Evolutionary conservation across 768 basidiomycete genomes (phyloP).

Genomic region (Lentinula boryana): DNA sequence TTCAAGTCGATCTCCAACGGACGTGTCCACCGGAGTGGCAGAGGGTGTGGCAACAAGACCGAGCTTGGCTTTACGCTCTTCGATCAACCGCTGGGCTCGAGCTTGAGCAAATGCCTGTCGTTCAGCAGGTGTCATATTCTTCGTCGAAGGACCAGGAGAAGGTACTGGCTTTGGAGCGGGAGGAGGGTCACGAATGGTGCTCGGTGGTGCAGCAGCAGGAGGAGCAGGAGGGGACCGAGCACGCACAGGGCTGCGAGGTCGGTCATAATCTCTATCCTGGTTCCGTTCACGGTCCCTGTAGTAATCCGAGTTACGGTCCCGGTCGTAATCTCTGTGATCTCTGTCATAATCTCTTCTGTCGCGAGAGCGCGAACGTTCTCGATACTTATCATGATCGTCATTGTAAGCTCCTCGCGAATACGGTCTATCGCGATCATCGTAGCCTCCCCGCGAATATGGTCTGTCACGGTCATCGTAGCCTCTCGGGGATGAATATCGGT

Average conservation of each 20-base stretch:
- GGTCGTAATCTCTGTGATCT: slow-evolving; percentile 4
- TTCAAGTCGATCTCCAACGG: slow-evolving; percentile 78
- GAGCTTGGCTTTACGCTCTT: slow-evolving; percentile 79
- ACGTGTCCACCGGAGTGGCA: slow-evolving; percentile 57
- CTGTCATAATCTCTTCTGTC: slow-evolving; percentile 11
- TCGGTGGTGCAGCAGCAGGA: slow-evolving; percentile 40
- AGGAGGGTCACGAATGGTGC: slow-evolving; percentile 33
- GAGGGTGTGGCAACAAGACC: slow-evolving; percentile 57
- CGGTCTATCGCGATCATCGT: slow-evolving; percentile 29
- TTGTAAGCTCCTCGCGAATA: slow-evolving; percentile 14
- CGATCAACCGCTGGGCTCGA: slow-evolving; percentile 76
- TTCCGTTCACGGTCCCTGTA: slow-evolving; percentile 18
- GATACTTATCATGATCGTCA: slow-evolving; percentile 33
- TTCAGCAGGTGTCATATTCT: slow-evolving; percentile 83
- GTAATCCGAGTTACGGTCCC: slow-evolving; percentile 24
- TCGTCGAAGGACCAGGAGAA: slow-evolving; percentile 55
- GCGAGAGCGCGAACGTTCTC: background rate
- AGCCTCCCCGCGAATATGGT: slow-evolving; percentile 16
- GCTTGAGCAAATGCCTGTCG: slow-evolving; percentile 70
- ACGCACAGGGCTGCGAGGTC: slow-evolving; percentile 35
- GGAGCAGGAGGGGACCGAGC: slow-evolving; percentile 42
- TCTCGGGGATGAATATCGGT: slow-evolving; percentile 29
- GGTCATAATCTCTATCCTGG: slow-evolving; percentile 35
- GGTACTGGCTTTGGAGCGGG: slow-evolving; percentile 47
- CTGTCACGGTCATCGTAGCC: slow-evolving; percentile 33